Base-by-base conservation (phyloP, 805 yeast species). In the Pichia kluyveri region DNA sequence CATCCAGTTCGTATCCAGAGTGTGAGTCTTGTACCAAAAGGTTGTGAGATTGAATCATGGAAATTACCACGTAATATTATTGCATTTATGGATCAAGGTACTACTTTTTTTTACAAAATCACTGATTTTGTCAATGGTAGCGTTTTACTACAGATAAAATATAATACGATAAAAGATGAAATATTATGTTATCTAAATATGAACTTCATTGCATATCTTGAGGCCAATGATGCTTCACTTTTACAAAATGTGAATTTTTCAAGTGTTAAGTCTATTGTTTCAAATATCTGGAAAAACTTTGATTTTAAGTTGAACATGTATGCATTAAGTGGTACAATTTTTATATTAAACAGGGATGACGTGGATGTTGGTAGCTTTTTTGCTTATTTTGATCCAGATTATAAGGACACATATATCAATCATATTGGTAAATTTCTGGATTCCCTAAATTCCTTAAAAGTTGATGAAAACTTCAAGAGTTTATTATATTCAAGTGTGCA, bases 21-120 rank as follows among this genome's bases (percentile, higher is more conserved):
- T 7, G 79, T 77, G 19, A 60, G 63, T 12, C 45, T 67, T 19
- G 19, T 37, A 5, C 53, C 65, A 3, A 46, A 53, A 12, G 51
- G 44, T 19, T 57, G 60, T 3, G 36, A 31, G 4, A 56, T 62
- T 23, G 51, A 54, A 37, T 53, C 64, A 1, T 62, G 50, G 72
- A 66, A 38, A 27, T 60, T 42, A 50, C 71, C 75, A 8, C 48
- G 51, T 43, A 56, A 60, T 47, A 48, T 77, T 9, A 64, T 83
- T 19, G 82, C 86, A 0, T 79, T 76, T 57, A 76, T 77, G 8
- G 89, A 82, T n/a, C 90, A 85, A 51, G 84, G 88, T 0, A 79
- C 80, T 0, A 74, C 78, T 3, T 75, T 72, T 42, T 78, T 83
- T 49, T 86, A 77, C 63, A 69, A 72, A 46, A 70, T 85, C n/a